Evolutionary conservation across 306 rosid species (phyloP), one percentile per base, ranked within the genome.

Genomic region (Glycyrrhiza uralensis): DNA sequence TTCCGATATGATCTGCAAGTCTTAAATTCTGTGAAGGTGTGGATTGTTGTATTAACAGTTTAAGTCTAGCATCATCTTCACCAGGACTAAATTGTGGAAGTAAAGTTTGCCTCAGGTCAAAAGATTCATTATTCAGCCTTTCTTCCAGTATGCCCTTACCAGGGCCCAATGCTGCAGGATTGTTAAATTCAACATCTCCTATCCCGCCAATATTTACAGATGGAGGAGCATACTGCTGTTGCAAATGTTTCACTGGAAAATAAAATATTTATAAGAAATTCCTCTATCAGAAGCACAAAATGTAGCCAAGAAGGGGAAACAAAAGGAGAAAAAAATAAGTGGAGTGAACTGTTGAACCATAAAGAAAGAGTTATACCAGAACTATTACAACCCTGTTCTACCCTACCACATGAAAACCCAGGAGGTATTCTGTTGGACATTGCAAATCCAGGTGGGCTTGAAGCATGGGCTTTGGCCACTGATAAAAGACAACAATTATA

Each of bases 391-490:
- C 62, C 66, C 60, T 46, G 80, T 70, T 55, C 82, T 7, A 35
- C 61, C 47, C 82, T 81, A 65, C 78, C 81, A 55, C 26, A 54
- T 1, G 78, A 85, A 81, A 81, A 84, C 23, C 83, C 88, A 47
- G 88, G 85, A 74, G 88, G 85, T 50, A 52, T 11, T 77, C 83
- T 77, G 76, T 74, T 75, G 19, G 88, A 54, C 74, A 64, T 13
- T 41, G 83, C 35, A 69, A 84, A 80, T 70, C 83, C 88, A 3
- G 85, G 88, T 24, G 88, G 83, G 51, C 58, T 39, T 13, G 83
- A 64, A 58, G 81, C 63, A 75, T 70, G 83, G 57, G 81, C 74
- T 49, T 70, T 81, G 26, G 83, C 58, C 80, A 76, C 70, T 68
- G 80, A 39, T 22, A 69, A 54, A 69, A 41, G 64, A 54, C 35